phyloP scores from a whole-genome alignment of 371 early-diverging fungal genomes.

The Cokeromyces recurvatus region DNA sequence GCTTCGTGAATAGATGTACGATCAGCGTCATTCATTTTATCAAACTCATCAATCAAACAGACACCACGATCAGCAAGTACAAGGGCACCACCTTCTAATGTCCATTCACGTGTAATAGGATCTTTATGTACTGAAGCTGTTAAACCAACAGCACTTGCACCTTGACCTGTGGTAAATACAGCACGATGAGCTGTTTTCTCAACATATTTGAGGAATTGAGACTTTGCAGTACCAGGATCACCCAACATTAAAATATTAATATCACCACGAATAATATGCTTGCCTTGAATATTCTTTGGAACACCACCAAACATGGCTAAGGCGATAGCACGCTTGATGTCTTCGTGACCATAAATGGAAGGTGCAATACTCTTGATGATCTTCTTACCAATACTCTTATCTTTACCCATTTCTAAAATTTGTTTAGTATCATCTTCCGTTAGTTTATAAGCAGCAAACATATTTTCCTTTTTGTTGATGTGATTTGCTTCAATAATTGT shows the following conservation, averaged over 20 bases:
- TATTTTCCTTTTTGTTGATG: conserved; percentile 85
- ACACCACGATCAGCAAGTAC: conserved; percentile 99
- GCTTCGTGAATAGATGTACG: conserved; percentile 95
- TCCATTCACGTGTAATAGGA: conserved; percentile 97
- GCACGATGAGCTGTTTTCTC: conserved; percentile 95
- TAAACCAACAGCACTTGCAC: conserved; percentile 98
- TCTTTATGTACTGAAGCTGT: conserved; percentile 98
- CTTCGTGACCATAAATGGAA: conserved; percentile 98
- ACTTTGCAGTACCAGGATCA: conserved; percentile 99
- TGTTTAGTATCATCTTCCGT: conserved; percentile 92
- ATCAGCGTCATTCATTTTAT: conserved; percentile 95
- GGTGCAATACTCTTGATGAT: conserved; percentile 98
- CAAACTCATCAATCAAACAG: conserved; percentile 99
- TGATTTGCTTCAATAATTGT: conserved; percentile 96
- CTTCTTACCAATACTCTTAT: conserved; percentile 79
- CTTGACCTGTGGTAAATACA: conserved; percentile 99
- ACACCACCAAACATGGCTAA: conserved; percentile 98
- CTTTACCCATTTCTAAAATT: conserved; percentile 76
- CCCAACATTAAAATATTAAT: conserved; percentile 98
- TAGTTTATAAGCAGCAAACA: conserved; percentile 77
- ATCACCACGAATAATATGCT: conserved; percentile 97
- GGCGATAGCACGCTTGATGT: conserved; percentile 96
- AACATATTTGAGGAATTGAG: conserved; percentile 98
- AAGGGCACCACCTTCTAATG: conserved; percentile 99
- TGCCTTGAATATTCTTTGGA: conserved; percentile 88